Percentiles rank a stretch among this genome's conserved stretches.
Conservation (phyloP, 2,329 filamentous ascomycete genomes). For the Niveomyces coronatus region DNA sequence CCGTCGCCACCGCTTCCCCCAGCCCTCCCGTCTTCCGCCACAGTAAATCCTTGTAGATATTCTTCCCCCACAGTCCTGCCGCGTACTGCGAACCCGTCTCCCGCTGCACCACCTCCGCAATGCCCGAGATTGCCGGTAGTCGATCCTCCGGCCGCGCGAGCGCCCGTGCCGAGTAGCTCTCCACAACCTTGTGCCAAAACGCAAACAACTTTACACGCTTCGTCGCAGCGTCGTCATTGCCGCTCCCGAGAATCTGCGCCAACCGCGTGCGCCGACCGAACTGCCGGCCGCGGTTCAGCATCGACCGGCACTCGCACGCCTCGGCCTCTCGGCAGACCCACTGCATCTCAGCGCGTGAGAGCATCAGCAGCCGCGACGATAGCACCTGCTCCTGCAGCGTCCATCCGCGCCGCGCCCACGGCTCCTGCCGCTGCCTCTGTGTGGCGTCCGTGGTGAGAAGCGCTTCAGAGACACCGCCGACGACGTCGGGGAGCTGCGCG, state of each 20-base stretch:
- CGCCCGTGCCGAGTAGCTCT: conserved; percentile 17
- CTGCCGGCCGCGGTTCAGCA: conserved; percentile 15
- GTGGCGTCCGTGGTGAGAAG: no score
- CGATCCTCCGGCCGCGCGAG: conserved; percentile 16
- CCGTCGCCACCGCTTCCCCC: background rate
- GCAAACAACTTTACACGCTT: conserved; percentile 17
- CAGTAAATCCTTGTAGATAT: conserved; percentile 15
- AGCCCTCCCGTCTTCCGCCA: conserved; percentile 12
- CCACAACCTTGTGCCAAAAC: conserved; percentile 20
- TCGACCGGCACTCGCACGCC: conserved; percentile 17
- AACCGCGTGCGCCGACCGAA: conserved; percentile 14
- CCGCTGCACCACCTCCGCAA: conserved; percentile 16
- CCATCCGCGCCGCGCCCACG: conserved; percentile 10
- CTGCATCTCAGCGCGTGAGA: conserved; percentile 9
- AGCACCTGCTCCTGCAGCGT: conserved; percentile 12
- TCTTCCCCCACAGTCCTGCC: conserved; percentile 21
- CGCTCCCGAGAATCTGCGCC: conserved; percentile 9
- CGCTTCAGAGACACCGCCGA: conserved; percentile 10
- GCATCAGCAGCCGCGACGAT: conserved; percentile 1
- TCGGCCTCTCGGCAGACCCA: conserved; percentile 14
- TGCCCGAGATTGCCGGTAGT: conserved; percentile 20
- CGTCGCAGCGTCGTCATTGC: no score
- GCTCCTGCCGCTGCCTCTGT: no score
- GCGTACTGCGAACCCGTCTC: conserved; percentile 16
- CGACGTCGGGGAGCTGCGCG: conserved; percentile 5